Conservation (phyloP, 202 grass and related monocot genomes). For the Bolboschoenoplectus hybrid region DNA sequence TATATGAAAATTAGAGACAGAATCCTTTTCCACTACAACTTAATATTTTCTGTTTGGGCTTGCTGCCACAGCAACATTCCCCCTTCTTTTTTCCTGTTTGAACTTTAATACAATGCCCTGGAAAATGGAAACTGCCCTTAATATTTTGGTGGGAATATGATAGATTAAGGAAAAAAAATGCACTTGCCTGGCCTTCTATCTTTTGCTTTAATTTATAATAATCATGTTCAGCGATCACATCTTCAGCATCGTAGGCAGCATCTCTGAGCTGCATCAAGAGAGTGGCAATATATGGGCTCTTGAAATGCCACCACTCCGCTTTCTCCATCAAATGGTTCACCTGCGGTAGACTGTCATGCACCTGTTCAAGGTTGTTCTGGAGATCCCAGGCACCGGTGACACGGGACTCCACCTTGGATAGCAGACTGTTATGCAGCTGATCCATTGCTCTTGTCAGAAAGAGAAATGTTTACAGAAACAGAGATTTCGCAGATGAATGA, state of each 20-base stretch:
- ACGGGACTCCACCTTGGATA: not conserved
- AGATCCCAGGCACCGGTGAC: not conserved
- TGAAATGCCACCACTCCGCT: slow-evolving; percentile 48
- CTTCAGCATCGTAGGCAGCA: slow-evolving; percentile 41
- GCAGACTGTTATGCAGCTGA: too few relatives aligned
- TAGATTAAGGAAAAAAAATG: not conserved
- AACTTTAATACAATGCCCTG: too few relatives aligned
- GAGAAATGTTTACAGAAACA: too few relatives aligned
- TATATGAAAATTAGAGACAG: too few relatives aligned
- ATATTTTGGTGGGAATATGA: too few relatives aligned
- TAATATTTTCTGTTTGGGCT: too few relatives aligned
- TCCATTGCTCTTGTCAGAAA: not conserved
- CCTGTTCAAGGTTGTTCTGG: not conserved
- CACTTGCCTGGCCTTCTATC: not conserved
- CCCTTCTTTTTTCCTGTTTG: too few relatives aligned
- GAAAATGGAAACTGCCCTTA: too few relatives aligned
- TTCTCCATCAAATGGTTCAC: slow-evolving; percentile 33
- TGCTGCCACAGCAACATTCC: too few relatives aligned
- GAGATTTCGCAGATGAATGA: too few relatives aligned
- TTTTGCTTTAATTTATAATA: not conserved
- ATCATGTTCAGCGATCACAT: slow-evolving; percentile 35
- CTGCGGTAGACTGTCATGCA: slow-evolving; percentile 12
- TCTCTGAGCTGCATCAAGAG: slow-evolving; percentile 38
- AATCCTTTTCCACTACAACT: too few relatives aligned
- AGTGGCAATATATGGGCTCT: slow-evolving; percentile 2